Evolutionary conservation across 768 basidiomycete species (phyloP).

Genomic region (Termitomyces eurrhizus): DNA sequence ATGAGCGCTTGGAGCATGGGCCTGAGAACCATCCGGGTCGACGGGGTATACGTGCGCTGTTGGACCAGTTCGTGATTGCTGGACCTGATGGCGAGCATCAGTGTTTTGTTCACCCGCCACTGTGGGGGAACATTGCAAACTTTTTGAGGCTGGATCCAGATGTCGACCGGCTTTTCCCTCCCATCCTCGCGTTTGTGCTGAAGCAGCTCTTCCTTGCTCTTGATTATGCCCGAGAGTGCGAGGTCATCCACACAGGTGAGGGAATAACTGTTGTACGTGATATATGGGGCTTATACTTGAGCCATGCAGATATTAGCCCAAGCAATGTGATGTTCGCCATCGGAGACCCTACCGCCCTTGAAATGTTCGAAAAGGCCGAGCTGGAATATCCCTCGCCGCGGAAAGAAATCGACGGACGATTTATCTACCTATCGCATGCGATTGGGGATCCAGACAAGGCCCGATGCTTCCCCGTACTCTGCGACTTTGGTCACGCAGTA

Average conservation of each 20-base stretch:
- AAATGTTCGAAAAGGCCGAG: conserved; percentile 11
- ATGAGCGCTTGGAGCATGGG: neutral
- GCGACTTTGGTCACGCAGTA: conserved; percentile 21
- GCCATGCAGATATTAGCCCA: conserved; percentile 12
- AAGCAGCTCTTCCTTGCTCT: conserved; percentile 11
- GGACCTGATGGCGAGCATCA: neutral
- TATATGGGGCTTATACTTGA: neutral
- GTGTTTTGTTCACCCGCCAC: conserved; percentile 2
- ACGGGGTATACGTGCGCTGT: neutral
- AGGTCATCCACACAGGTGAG: conserved; percentile 18
- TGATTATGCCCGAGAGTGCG: conserved; percentile 12
- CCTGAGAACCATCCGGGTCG: neutral
- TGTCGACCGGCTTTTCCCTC: neutral
- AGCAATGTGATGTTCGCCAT: conserved; percentile 13
- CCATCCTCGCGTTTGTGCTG: neutral
- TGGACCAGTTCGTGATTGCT: neutral
- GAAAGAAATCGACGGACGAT: neutral
- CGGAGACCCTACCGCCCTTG: neutral
- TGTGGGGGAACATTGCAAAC: neutral
- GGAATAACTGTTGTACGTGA: neutral
- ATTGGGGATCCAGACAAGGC: neutral
- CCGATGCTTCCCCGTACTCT: conserved; percentile 12
- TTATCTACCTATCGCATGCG: conserved; percentile 13
- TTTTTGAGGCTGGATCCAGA: neutral
- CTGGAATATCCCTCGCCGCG: neutral